These are phyloP conservation scores for Pichia sp. DNA, from an alignment of 1,139 yeast genomes.

Conservation along the genomic window DNA sequence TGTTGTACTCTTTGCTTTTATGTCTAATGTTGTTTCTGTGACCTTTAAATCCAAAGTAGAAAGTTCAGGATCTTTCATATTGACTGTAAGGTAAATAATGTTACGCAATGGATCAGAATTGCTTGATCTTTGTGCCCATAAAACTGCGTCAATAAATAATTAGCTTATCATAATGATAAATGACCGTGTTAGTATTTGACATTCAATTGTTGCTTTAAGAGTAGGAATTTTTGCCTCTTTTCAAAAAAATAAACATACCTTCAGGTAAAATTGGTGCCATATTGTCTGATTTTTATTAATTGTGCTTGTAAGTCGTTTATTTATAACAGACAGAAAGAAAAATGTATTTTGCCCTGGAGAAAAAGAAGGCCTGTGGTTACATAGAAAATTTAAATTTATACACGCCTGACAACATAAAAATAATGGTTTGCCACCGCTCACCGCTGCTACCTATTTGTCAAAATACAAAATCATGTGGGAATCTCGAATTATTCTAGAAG, in stretches of 20 bases:
- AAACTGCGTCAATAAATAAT: conserved; percentile 35
- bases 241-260: conserved; percentile 28
- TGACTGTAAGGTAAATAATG: conserved; percentile 65
- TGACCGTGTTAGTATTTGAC: not conserved
- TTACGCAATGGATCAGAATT: conserved; percentile 66
- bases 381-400: no score
- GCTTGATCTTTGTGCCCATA: conserved; percentile 96
- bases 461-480: no score
- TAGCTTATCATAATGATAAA: conserved; percentile 1
- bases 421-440: no score
- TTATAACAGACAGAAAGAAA: not conserved
- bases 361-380: no score
- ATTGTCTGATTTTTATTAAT: not conserved
- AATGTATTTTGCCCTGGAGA: not conserved
- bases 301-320: not conserved
- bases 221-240: no score
- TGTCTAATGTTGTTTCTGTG: conserved; percentile 39
- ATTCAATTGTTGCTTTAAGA: no score
- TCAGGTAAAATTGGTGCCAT: conserved; percentile 31
- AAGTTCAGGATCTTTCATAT: conserved; percentile 58
- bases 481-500: no score
- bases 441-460: no score
- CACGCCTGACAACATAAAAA: no score
- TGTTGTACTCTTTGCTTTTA: conserved; percentile 56
- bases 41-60: conserved; percentile 42